Base-by-base conservation (phyloP, 129 eudicot species). In the Smallanthus sonchifolius region DNA sequence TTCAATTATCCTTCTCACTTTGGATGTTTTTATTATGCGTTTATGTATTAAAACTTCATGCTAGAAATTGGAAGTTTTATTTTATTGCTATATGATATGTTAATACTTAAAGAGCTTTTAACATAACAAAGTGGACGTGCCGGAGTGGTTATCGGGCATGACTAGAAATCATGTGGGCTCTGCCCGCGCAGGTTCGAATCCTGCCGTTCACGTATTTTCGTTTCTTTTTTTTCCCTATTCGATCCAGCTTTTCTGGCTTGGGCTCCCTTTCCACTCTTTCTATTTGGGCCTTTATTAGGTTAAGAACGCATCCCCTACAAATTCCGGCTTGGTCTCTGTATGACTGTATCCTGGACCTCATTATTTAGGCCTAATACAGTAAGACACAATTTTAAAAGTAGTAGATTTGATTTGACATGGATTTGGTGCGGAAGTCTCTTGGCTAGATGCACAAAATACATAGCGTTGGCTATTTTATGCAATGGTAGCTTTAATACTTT, bases 111-210 rank as follows among this genome's bases (percentile, higher is more conserved):
- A 2, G 43, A 7, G 9, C 9, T 2, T 42, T 42, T 2, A 42
- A 7, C 45, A 42, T 42, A 10, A 7, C 4, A 69, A n/a, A 0
- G 95, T 88, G 95, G 95, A 87, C 91, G 89, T 91, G 95, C 92
- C 94, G 97, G 95, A 87, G 97, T 91, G 91, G 92, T 91, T 91
- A 91, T 88, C 90, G 95, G 96, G 97, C 96, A 88, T 88, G 89
- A 88, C 96, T 92, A 89, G 95, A 87, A 92, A 92, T 89, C 96
- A 92, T 92, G 97, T 92, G 91, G 94, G 91, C 91, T 89, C 14
- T 86, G 94, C 91, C 96, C 89, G 94, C 94, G 94, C 96, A 87
- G 96, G 97, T 92, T 89, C 93, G 96, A 89, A 87, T 92, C 96
- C 96, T 92, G 93, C 95, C 89, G 92, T 88, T 75, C 92, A 91